Evolutionary conservation across 139 green algal species (phyloP).

Genomic region (Micractinium conductrix): DNA sequence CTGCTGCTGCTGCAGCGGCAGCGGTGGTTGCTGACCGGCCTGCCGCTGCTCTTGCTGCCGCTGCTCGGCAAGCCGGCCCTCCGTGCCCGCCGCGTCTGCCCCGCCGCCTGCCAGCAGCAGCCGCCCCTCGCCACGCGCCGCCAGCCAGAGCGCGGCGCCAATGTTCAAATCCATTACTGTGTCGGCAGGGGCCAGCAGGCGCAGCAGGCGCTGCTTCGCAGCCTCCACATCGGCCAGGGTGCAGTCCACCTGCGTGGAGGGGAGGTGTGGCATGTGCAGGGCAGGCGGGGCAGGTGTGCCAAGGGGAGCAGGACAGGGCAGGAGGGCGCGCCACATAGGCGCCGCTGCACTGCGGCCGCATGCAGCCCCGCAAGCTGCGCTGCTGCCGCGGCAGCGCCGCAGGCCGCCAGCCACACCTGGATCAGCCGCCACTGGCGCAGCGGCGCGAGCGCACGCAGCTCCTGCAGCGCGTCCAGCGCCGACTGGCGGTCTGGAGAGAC

Average conservation of each 20-base stretch:
- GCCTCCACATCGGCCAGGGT: slow-evolving; percentile 74
- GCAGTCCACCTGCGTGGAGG: slow-evolving; percentile 61
- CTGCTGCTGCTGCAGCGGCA: background rate
- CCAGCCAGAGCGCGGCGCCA: slow-evolving; percentile 90
- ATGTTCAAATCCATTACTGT: slow-evolving; percentile 99
- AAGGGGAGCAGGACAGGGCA: background rate
- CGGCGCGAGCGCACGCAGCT: slow-evolving; percentile 69
- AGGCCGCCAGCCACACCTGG: slow-evolving; percentile 31
- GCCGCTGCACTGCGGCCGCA: no score
- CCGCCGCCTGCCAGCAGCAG: slow-evolving; percentile 19
- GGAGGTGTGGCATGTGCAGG: background rate
- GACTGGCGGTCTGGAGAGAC: slow-evolving; percentile 80
- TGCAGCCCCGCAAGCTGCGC: no score
- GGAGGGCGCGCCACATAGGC: no score
- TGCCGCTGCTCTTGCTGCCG: slow-evolving; percentile 4
- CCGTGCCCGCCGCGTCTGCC: background rate
- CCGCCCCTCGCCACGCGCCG: slow-evolving; percentile 59
- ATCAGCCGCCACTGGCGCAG: slow-evolving; percentile 82
- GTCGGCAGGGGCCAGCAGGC: slow-evolving; percentile 78
- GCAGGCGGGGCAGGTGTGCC: background rate
- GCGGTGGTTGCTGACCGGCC: background rate
- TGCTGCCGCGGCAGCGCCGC: no score
- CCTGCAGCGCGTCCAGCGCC: slow-evolving; percentile 68
- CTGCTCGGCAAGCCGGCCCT: background rate
- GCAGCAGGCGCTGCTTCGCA: slow-evolving; percentile 60